phyloP scores from a whole-genome alignment of 1,139 yeast species.

The Candida albicans region DNA sequence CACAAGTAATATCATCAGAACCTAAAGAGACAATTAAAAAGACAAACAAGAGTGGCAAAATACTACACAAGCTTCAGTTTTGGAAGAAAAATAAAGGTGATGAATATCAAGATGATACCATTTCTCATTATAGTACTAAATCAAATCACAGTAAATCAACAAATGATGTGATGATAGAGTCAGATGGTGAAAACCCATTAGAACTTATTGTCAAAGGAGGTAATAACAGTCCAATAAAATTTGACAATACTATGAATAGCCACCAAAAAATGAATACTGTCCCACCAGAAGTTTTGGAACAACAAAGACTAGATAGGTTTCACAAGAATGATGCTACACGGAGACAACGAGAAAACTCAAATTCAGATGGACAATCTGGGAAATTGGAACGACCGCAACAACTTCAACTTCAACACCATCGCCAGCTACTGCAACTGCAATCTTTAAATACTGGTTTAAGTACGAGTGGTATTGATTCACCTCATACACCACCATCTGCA shows the following conservation, averaged over 20 bases:
- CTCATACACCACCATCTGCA: constrained; percentile 14
- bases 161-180: constrained; percentile 4
- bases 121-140: constrained; percentile 10
- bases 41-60: constrained; percentile 24
- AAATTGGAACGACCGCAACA: not conserved
- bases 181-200: constrained; percentile 6
- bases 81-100: constrained; percentile 35
- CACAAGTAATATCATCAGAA: constrained; percentile 15
- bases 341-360: not conserved
- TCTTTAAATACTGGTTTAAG: not conserved
- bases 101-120: constrained; percentile 9
- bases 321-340: not conserved
- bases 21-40: constrained; percentile 10
- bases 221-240: constrained; percentile 7
- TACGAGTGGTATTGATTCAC: constrained; percentile 1
- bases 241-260: not conserved
- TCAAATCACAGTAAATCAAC: constrained; percentile 11
- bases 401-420: not conserved
- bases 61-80: constrained; percentile 41
- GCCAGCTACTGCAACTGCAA: not conserved
- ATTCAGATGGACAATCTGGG: not conserved
- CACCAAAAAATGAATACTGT: too few relatives aligned
- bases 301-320: not conserved
- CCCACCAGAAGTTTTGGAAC: not conserved
- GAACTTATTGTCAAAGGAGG: constrained; percentile 6